Evolutionary conservation across 2,329 filamentous ascomycete species (phyloP), one percentile per base, ranked within the genome.

Genomic region (Cercospora sp.): DNA sequence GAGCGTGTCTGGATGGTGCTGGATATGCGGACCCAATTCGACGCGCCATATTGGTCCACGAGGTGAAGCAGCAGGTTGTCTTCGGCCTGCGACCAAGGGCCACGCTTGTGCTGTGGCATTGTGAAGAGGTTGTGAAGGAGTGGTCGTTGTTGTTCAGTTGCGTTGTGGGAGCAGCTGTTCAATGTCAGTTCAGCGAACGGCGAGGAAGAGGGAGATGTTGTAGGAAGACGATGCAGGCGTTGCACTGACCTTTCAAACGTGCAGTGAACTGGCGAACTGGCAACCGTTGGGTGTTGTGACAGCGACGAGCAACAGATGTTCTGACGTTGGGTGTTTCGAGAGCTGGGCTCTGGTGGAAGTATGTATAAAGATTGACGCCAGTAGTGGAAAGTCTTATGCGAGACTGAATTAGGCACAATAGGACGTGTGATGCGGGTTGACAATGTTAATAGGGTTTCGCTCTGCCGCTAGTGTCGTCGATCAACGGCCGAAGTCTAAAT

Each of bases 11-110:
- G 86, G 75, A 97, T 89, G 73, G 89, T 85, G 64, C 89, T 83
- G 31, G 94, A 89, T 76, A 97, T 96, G 72, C 89, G 87, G 13
- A 97, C 93, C 94, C 94, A 98, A 85, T 97, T 95, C 78, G 91
- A 86, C 33, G 91, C 86, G 33, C 92, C 91, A 79, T 92, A 88
- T 62, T 85, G 84, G 59, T 86, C 84, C 69, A 96, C 91, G 26
- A 94, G 86, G 68, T 87, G 84, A 72, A 93, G 84, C 26, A 97
- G 85, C 69, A 86, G 84, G 60, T 84, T 81, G 78, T 96, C 93
- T 80, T 97, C 93, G 62, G 86, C 84, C 74, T 89, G 88, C 70
- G 92, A 91, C 93, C 93, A 97, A 67, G 93, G 92, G 67, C 93
- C 93, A 81, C 92, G 88, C 78, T 89, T 88, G 77, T 90, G 88